Evolutionary conservation across 2,329 filamentous ascomycete genomes (phyloP).

Genomic region (Cladosporium oxysporum): DNA sequence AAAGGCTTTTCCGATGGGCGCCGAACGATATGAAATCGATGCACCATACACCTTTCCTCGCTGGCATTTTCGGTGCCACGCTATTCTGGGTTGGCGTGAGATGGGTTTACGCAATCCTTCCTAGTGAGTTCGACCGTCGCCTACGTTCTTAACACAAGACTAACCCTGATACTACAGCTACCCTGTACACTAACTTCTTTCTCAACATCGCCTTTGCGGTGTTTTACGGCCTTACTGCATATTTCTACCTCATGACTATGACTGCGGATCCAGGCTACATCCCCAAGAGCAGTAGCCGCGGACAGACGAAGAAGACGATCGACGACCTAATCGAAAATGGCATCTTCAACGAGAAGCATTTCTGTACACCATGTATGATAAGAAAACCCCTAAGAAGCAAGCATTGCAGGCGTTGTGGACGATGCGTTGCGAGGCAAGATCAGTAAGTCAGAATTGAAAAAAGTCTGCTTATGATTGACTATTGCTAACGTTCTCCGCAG

Average conservation of each 20-base stretch:
- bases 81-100: slow-evolving; percentile 77
- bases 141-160: neutral
- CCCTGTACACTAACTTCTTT: slow-evolving; percentile 66
- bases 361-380: slow-evolving; percentile 94
- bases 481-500: slow-evolving; percentile 47
- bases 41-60: slow-evolving; percentile 89
- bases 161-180: slow-evolving; percentile 52
- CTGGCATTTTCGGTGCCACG: slow-evolving; percentile 87
- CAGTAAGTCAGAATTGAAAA: slow-evolving; percentile 64
- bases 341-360: slow-evolving; percentile 93
- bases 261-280: slow-evolving; percentile 87
- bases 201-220: slow-evolving; percentile 74
- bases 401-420: slow-evolving; percentile 87
- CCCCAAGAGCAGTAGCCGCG: slow-evolving; percentile 84
- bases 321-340: slow-evolving; percentile 80
- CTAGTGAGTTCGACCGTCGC: slow-evolving; percentile 53
- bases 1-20: slow-evolving; percentile 77
- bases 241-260: slow-evolving; percentile 89
- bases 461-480: slow-evolving; percentile 10
- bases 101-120: slow-evolving; percentile 74
- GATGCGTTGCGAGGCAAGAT: slow-evolving; percentile 94
- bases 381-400: slow-evolving; percentile 90
- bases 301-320: slow-evolving; percentile 85
- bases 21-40: slow-evolving; percentile 86
- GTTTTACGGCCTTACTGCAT: slow-evolving; percentile 67